Conservation (phyloP, 2,329 filamentous ascomycete species). For the Ramularia endophylla region DNA sequence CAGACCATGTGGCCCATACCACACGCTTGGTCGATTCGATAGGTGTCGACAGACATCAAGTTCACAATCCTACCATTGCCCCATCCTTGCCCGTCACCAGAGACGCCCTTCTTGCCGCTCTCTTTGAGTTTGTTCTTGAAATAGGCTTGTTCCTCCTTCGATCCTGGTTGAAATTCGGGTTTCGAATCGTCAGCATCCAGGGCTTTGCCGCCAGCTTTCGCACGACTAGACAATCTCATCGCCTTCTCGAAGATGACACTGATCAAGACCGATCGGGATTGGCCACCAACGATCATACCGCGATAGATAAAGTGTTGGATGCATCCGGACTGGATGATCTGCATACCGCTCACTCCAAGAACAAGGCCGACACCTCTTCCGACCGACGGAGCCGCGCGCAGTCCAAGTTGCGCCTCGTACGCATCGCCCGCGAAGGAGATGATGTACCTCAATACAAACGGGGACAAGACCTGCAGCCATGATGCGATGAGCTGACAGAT, state of each 20-base stretch:
- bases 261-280: conserved; percentile 75
- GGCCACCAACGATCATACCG: conserved; percentile 86
- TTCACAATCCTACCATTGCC: conserved; percentile 88
- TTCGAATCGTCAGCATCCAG: conserved; percentile 30
- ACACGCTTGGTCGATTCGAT: conserved; percentile 81
- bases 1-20: conserved; percentile 89
- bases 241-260: conserved; percentile 87
- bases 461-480: conserved; percentile 69
- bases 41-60: conserved; percentile 91
- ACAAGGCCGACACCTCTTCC: conserved; percentile 75
- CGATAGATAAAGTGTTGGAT: conserved; percentile 90
- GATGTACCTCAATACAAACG: conserved; percentile 77
- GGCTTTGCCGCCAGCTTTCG: conserved; percentile 70
- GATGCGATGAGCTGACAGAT: conserved; percentile 66
- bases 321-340: conserved; percentile 70
- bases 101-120: conserved; percentile 44
- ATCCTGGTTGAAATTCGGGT: conserved; percentile 41
- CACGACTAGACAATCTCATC: conserved; percentile 80
- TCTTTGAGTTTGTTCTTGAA: conserved; percentile 42
- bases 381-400: conserved; percentile 58
- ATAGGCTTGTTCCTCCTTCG: conserved; percentile 47
- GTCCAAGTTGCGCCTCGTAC: conserved; percentile 53
- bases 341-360: conserved; percentile 79
- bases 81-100: conserved; percentile 75
- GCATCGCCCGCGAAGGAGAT: conserved; percentile 80